Evolutionary conservation across 805 yeast species (phyloP), one percentile per base, ranked within the genome.

Genomic region (Spathaspora boniae): DNA sequence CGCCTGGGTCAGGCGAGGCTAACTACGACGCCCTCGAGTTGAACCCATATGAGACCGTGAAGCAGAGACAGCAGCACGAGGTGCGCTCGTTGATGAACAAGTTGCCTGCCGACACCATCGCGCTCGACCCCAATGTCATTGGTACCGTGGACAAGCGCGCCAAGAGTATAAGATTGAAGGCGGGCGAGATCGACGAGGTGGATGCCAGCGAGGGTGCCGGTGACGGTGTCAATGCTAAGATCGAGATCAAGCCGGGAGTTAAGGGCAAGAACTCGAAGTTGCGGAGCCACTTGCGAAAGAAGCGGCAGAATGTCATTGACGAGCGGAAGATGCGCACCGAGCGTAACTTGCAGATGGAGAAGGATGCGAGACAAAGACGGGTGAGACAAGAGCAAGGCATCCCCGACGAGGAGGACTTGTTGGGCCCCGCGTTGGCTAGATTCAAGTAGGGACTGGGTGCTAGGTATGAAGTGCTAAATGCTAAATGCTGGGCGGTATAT

Each of bases 1-100:
- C 93, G 40, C 98, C 98, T 26, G 98, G 98, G 17, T 70, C 97
- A 27, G 98, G 98, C 68, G 98, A 93, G 65, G 96, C 98, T 43
- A 93, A 93, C 63, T 88, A 77, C 58, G 98, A 93, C 67, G 88
- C 98, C 3, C 61, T 88, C 57, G 98, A 93, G 62, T 62, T 80
- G 51, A 93, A 93, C 59, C 98, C 98, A 44, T 93, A 72, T 63
- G 96, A 87, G 60, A 77, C 96, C 7, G 78, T 85, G 36, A 82
- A 86, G 56, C 97, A 89, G 65, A 82, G 98, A 70, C 95, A 91
- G 61, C 91, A 91, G 64, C 72, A 76, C 30, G 98, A 93, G 69
- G 95, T 93, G 24, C 78, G 91, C 54, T 62, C 82, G 2, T 71
- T 93, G 57, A 63, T 93, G 54, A 86, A 91, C 64, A 93, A 93